Percentiles rank a stretch among this genome's conserved stretches.
Evolutionary conservation across 768 basidiomycete species (phyloP).

Genomic region (Gloeophyllum trabeum): DNA sequence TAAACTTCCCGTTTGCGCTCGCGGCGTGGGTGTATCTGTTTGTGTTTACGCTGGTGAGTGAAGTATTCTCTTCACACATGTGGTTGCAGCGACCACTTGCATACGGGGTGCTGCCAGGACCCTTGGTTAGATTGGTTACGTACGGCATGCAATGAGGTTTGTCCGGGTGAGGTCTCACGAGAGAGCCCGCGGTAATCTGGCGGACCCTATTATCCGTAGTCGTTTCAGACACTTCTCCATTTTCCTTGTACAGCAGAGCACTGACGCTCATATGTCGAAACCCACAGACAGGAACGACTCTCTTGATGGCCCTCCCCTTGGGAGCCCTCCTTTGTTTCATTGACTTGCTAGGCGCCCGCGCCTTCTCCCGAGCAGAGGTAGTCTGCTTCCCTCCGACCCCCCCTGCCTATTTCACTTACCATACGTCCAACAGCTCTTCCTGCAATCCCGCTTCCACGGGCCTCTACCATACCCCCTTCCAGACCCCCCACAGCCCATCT

Average conservation of each 20-base stretch:
- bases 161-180: too few species aligned
- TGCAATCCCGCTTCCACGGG: conserved; percentile 62
- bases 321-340: conserved; percentile 73
- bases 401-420: background rate
- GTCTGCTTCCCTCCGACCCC: conserved; percentile 5
- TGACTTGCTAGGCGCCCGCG: conserved; percentile 61
- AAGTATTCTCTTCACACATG: background rate
- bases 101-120: too few species aligned
- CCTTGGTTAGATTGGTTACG: too few species aligned
- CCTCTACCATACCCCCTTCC: conserved; percentile 54
- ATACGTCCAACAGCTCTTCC: conserved; percentile 30
- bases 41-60: conserved; percentile 69
- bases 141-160: too few species aligned
- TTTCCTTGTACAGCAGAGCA: background rate
- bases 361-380: conserved; percentile 64
- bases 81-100: background rate
- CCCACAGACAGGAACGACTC: conserved; percentile 61
- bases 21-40: conserved; percentile 74
- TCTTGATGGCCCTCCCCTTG: conserved; percentile 69
- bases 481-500: conserved; percentile 63
- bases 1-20: conserved; percentile 76
- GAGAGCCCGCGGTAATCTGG: too few species aligned
- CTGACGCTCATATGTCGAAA: background rate
- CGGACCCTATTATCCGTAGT: too few species aligned
- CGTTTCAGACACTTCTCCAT: too few species aligned